These are phyloP conservation scores for Fusarium torreyae DNA, from an alignment of 2,329 filamentous ascomycete genomes.

Conservation along the genomic window DNA sequence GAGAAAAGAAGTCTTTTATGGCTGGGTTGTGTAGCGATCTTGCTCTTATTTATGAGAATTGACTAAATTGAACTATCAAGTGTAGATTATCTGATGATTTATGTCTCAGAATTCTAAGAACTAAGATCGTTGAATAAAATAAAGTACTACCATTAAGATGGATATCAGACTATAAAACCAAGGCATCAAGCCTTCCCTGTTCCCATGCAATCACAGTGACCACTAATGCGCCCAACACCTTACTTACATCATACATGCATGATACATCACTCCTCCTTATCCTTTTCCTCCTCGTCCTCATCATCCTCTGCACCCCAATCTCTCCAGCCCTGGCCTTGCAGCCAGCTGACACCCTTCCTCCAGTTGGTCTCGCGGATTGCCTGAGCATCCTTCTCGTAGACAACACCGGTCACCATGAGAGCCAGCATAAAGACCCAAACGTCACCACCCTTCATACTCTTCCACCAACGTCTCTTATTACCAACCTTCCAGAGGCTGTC, in stretches of 20 bases:
- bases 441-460: conserved; percentile 84
- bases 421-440: conserved; percentile 86
- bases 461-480: conserved; percentile 92
- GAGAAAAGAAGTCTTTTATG: too few relatives aligned
- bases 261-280: conserved; percentile 49
- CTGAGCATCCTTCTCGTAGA: conserved; percentile 80
- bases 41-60: background rate
- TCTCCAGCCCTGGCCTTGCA: conserved; percentile 81
- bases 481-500: conserved; percentile 94
- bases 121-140: conserved; percentile 1
- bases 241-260: conserved; percentile 43
- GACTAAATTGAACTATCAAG: too few relatives aligned
- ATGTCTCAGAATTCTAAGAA: background rate
- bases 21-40: background rate
- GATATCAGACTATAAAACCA: conserved; percentile 33
- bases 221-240: conserved; percentile 39
- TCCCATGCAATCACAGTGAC: conserved; percentile 17
- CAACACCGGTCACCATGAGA: conserved; percentile 81
- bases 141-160: conserved; percentile 33
- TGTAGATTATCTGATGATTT: background rate
- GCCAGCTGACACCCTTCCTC: conserved; percentile 80
- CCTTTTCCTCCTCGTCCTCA: conserved; percentile 56
- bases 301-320: conserved; percentile 75
- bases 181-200: conserved; percentile 24
- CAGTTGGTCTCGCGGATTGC: conserved; percentile 77